Conservation (phyloP, 2,329 filamentous ascomycete species). For the Diaporthe longicolla region DNA sequence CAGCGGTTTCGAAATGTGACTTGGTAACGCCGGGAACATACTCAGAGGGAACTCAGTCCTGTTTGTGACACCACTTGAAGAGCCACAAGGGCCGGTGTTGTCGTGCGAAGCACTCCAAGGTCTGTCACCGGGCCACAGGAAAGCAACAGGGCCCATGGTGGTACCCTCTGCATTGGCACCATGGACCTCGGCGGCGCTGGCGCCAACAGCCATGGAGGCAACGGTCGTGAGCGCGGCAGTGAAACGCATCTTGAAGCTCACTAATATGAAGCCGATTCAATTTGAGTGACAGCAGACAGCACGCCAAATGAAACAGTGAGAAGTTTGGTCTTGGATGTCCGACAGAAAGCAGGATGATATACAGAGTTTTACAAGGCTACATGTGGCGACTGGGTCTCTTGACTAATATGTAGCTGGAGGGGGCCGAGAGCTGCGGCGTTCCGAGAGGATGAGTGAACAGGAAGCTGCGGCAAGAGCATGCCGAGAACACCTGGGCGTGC, state of each 20-base stretch:
- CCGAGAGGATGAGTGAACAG: neutral
- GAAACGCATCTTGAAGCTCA: constrained; percentile 33
- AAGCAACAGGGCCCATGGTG: constrained; percentile 68
- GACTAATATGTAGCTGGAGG: constrained; percentile 3
- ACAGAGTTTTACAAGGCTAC: neutral
- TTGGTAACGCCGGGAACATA: constrained; percentile 48
- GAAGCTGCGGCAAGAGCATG: neutral
- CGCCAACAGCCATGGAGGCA: neutral
- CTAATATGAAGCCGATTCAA: neutral
- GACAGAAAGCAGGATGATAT: neutral
- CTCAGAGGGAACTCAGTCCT: constrained; percentile 66
- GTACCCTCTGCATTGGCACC: constrained; percentile 50
- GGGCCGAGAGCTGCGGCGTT: neutral
- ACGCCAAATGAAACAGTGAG: too few relatives aligned
- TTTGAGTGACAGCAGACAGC: neutral
- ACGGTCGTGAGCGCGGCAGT: constrained; percentile 14
- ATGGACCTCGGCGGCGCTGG: constrained; percentile 27
- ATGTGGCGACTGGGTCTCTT: neutral
- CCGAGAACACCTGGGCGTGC: neutral
- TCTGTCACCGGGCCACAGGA: constrained; percentile 68
- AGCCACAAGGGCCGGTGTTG: constrained; percentile 67
- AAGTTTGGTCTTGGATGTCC: neutral
- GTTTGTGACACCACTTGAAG: constrained; percentile 57
- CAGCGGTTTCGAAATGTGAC: neutral
- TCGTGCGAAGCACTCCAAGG: constrained; percentile 64